phyloP scores from a whole-genome alignment of 345 rosid genomes.

The Toxicodendron radicans region DNA sequence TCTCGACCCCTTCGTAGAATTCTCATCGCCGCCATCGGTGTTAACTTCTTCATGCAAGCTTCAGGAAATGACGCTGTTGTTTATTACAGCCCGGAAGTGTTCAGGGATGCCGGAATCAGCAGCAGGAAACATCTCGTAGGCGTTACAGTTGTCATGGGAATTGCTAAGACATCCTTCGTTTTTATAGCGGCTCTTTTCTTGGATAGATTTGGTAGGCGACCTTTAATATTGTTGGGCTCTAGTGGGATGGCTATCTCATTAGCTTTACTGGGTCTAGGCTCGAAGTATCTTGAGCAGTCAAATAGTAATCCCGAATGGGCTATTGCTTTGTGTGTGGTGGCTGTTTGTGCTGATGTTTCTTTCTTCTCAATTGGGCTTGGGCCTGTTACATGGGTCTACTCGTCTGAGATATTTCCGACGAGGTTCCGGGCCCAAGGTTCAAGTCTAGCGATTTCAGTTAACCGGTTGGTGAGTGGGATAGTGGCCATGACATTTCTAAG shows the following conservation, averaged over 20 bases:
- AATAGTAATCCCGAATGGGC: conserved; percentile 40
- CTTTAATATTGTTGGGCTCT: conserved; percentile 42
- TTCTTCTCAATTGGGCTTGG: conserved; percentile 83
- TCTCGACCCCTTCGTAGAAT: conserved; percentile 39
- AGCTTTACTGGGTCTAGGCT: conserved; percentile 44
- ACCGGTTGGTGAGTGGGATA: conserved; percentile 70
- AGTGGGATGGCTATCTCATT: conserved; percentile 46
- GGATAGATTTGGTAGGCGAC: conserved; percentile 53
- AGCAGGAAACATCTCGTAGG: conserved; percentile 38
- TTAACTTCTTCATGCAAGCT: conserved; percentile 71
- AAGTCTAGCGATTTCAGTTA: conserved; percentile 58
- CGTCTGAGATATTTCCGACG: conserved; percentile 72
- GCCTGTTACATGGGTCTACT: conserved; percentile 85
- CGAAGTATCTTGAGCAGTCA: conserved; percentile 35
- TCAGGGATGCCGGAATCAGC: conserved; percentile 42
- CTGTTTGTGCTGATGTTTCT: conserved; percentile 46
- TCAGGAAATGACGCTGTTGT: conserved; percentile 61
- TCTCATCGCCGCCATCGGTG: conserved; percentile 47
- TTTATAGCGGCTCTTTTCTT: conserved; percentile 42
- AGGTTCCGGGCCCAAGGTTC: conserved; percentile 71
- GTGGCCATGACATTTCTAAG: conserved; percentile 69
- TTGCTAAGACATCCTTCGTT: conserved; percentile 42
- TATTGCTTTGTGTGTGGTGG: conserved; percentile 29
- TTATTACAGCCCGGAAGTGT: conserved; percentile 58
- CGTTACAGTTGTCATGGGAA: conserved; percentile 49